These are phyloP conservation scores for Canavalia ensiformis DNA, from an alignment of 306 rosid species.

Conservation along the genomic window DNA sequence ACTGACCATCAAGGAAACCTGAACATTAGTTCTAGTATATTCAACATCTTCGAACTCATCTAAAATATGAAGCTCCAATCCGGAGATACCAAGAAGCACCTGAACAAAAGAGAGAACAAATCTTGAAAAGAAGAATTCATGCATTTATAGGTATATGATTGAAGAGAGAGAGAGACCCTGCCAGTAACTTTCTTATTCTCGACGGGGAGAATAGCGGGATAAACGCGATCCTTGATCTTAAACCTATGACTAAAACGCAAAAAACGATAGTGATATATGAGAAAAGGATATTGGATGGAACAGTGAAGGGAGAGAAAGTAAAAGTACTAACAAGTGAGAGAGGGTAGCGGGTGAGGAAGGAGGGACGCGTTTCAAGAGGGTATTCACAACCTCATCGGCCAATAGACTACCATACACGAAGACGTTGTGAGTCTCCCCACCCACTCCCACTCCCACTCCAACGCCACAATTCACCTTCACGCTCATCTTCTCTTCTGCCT, in stretches of 20 bases:
- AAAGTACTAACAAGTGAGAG: slow-evolving; percentile 57
- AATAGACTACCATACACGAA: slow-evolving; percentile 90
- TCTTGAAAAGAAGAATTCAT: no score
- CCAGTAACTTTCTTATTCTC: slow-evolving; percentile 64
- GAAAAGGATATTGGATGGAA: not conserved
- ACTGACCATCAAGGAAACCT: slow-evolving; percentile 64
- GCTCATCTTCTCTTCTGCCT: not conserved
- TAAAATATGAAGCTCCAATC: slow-evolving; percentile 67
- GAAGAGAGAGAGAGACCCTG: slow-evolving; percentile 52
- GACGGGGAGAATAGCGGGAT: slow-evolving; percentile 91
- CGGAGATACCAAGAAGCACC: slow-evolving; percentile 80
- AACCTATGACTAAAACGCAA: slow-evolving; percentile 68
- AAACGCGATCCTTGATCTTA: slow-evolving; percentile 84
- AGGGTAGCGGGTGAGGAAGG: slow-evolving; percentile 66
- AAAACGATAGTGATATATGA: no score
- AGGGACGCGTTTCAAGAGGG: slow-evolving; percentile 79
- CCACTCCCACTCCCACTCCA: not conserved
- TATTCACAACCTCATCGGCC: slow-evolving; percentile 79
- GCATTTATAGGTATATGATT: no score
- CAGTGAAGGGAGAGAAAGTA: slow-evolving; percentile 24
- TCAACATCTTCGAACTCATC: slow-evolving; percentile 88
- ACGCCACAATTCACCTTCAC: not conserved
- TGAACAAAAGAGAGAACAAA: slow-evolving; percentile 39
- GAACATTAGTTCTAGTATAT: slow-evolving; percentile 71
- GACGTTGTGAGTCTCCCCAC: slow-evolving; percentile 57